Evolutionary conservation across 208 protist genomes (phyloP).

Genomic region (Porcisia deanei): DNA sequence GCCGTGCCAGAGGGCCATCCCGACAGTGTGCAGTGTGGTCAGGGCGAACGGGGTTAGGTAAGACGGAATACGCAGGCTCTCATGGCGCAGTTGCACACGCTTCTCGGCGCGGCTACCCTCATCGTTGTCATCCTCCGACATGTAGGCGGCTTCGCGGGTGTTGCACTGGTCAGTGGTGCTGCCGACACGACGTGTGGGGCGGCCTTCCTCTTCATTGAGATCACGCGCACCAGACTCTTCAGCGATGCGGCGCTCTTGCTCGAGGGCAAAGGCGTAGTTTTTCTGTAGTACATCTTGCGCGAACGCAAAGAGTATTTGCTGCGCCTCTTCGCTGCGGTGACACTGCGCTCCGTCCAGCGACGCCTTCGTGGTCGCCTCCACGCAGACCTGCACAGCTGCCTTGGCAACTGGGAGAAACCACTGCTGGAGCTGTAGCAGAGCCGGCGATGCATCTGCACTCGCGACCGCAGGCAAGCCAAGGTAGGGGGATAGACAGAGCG

Average conservation of each 20-base stretch:
- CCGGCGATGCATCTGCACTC: conserved; percentile 2
- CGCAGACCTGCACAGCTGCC: conserved; percentile 31
- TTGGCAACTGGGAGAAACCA: conserved; percentile 40
- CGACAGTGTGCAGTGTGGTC: conserved; percentile 55
- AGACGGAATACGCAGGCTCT: conserved; percentile 27
- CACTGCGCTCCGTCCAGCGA: background rate
- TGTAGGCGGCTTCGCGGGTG: conserved; percentile 35
- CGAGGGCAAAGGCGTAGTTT: conserved; percentile 69
- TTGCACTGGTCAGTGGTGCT: background rate
- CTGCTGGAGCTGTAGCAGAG: conserved; percentile 38
- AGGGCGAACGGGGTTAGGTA: conserved; percentile 62
- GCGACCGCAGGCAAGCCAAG: conserved; percentile 8
- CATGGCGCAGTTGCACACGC: background rate
- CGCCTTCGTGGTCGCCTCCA: conserved; percentile 5
- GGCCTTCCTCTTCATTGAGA: background rate
- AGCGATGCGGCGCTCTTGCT: conserved; percentile 52
- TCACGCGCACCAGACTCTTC: conserved; percentile 28
- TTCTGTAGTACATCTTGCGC: conserved; percentile 88
- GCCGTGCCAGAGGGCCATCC: conserved; percentile 32
- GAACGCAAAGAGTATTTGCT: conserved; percentile 68
- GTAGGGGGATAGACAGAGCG: conserved; percentile 64
- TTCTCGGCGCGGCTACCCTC: background rate
- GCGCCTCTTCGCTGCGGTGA: conserved; percentile 16
- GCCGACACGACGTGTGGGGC: background rate
- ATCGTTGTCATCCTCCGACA: conserved; percentile 26